Percentiles rank a stretch among this genome's conserved stretches.
phyloP scores from a whole-genome alignment of 176 grass and related monocot genomes.

The Carex myosuroides region DNA sequence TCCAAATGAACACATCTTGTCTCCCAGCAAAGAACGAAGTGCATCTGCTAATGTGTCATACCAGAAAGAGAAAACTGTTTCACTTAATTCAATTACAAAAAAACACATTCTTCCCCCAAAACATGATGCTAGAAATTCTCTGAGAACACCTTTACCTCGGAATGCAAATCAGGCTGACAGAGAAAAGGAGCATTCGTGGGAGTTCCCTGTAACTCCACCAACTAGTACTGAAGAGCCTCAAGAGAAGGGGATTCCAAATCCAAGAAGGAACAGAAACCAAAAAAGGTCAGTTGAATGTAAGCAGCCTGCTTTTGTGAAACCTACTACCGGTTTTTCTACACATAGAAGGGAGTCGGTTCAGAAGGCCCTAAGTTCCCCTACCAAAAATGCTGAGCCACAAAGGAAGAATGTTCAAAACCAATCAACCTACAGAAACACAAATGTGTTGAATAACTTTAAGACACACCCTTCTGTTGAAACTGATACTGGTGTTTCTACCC shows the following conservation, averaged over 20 bases:
- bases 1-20: constrained; percentile 23
- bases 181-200: constrained; percentile 33
- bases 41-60: background rate
- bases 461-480: constrained; percentile 43
- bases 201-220: constrained; percentile 34
- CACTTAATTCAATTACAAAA: constrained; percentile 45
- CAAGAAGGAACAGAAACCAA: constrained; percentile 14
- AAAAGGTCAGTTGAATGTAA: background rate
- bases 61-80: constrained; percentile 32
- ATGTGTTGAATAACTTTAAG: constrained; percentile 29
- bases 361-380: constrained; percentile 10
- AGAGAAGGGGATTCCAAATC: constrained; percentile 27
- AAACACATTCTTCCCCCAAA: constrained; percentile 33
- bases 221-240: constrained; percentile 36
- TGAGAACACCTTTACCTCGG: constrained; percentile 3
- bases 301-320: constrained; percentile 8
- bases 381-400: constrained; percentile 18
- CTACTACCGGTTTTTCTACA: background rate
- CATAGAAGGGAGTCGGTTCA: background rate
- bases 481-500: constrained; percentile 1
- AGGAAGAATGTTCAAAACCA: constrained; percentile 8
- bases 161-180: constrained; percentile 23
- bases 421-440: constrained; percentile 25
- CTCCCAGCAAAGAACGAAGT: constrained; percentile 12
- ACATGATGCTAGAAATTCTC: constrained; percentile 35